Base-by-base conservation (phyloP, 1,139 yeast genomes). In the Kodamaea ohmeri region DNA sequence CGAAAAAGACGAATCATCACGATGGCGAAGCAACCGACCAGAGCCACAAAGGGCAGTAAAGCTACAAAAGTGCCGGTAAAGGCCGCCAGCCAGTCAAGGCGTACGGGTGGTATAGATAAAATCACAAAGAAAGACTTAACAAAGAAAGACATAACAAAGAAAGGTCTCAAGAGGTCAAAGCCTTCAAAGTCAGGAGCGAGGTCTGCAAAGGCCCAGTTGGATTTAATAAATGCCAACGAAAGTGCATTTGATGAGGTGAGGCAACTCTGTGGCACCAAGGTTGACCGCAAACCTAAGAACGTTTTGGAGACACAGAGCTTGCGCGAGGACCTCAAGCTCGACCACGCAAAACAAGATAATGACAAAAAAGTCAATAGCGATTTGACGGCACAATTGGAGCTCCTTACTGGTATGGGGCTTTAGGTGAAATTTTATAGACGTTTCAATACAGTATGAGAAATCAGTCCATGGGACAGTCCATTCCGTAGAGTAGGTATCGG, bases 311-410 rank as follows among this genome's bases (percentile, higher is more conserved):
- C 67, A 2, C 49, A 60, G 21, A 55, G 59, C 27, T 52, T 61
- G 38, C 55, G 64, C 41, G 63, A 64, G 21, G 89, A 78, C 46
- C 60, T 68, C 42, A 58, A 61, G 37, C 59, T 62, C 30, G 71
- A 71, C 33, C 64, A 67, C 40, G 60, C 68, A 41, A 57, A 56
- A 12, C 61, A 63, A 42, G 56, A 57, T 17, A 54, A 63, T 40
- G 61, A 67, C 32, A 65, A 71, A 46, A 56, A 65, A 38, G 71
- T 76, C 2, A 77, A 80, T 27, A 62, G 64, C 30, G 83, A 76
- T 40, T 55, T 84, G 37, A 53, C 69, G 35, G 63, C 65, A 39
- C 90, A 83, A 56, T 61, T 83, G 44, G 87, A 81, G 42, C 49
- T 76, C 52, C 71, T 82, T 34, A 69, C 73, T 7, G 80, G 75